Percentiles rank a stretch among this genome's conserved stretches.
These are phyloP conservation scores for Dittrichia graveolens DNA, from an alignment of 129 eudicot species.

Conservation along the genomic window DNA sequence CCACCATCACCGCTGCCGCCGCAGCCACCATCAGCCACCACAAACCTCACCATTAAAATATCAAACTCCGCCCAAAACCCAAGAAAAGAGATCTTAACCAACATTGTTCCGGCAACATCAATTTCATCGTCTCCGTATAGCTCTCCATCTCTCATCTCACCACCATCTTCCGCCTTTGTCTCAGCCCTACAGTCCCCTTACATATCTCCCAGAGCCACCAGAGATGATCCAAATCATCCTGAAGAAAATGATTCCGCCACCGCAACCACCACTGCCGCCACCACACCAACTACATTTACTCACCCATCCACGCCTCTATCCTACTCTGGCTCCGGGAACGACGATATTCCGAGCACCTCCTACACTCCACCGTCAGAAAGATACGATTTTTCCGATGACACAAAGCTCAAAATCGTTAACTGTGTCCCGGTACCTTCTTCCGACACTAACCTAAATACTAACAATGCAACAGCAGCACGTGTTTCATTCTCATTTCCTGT, in stretches of 20 bases:
- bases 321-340: conserved; percentile 62
- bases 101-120: conserved; percentile 43
- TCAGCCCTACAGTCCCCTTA: conserved; percentile 93
- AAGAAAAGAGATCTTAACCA: conserved; percentile 40
- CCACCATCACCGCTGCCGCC: conserved; percentile 26
- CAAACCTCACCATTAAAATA: conserved; percentile 68
- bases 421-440: conserved; percentile 54
- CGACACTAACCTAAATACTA: conserved; percentile 23
- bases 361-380: conserved; percentile 87
- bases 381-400: conserved; percentile 58
- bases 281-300: conserved; percentile 51
- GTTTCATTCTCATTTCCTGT: conserved; percentile 83
- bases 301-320: conserved; percentile 81
- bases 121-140: conserved; percentile 67
- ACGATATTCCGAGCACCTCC: conserved; percentile 85
- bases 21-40: conserved; percentile 37
- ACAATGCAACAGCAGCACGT: conserved; percentile 47
- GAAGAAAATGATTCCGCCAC: conserved; percentile 39
- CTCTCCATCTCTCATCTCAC: conserved; percentile 76
- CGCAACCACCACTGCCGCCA: conserved; percentile 19
- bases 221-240: conserved; percentile 36
- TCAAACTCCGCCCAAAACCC: conserved; percentile 44
- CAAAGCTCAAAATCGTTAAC: conserved; percentile 64
- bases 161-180: conserved; percentile 91
- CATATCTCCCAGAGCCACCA: conserved; percentile 81